These are phyloP conservation scores for Aspergillus sp. DNA, from an alignment of 2,329 filamentous ascomycete species.

Conservation along the genomic window DNA sequence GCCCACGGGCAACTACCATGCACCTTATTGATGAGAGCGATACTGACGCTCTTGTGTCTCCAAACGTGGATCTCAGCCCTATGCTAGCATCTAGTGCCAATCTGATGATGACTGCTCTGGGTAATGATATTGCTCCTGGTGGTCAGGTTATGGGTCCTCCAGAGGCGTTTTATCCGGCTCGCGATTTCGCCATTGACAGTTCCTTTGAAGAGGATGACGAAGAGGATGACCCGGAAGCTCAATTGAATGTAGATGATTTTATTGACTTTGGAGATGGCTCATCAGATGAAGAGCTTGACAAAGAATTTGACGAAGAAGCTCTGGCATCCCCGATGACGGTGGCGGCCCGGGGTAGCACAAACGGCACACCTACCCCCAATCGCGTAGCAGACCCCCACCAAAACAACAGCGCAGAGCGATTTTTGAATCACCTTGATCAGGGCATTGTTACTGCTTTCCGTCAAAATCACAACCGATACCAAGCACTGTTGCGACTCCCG, in stretches of 20 bases:
- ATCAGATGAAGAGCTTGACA: slow-evolving; percentile 61
- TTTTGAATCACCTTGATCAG: slow-evolving; percentile 67
- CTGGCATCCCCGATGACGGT: slow-evolving; percentile 47
- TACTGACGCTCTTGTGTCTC: slow-evolving; percentile 42
- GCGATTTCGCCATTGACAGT: slow-evolving; percentile 56
- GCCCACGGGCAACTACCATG: slow-evolving; percentile 40
- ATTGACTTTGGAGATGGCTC: slow-evolving; percentile 64
- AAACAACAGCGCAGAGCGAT: slow-evolving; percentile 46
- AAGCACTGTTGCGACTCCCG: slow-evolving; percentile 49
- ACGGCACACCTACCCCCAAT: slow-evolving; percentile 37
- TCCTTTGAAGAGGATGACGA: slow-evolving; percentile 62
- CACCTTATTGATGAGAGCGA: slow-evolving; percentile 46
- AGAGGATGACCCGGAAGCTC: slow-evolving; percentile 63
- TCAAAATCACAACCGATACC: slow-evolving; percentile 53
- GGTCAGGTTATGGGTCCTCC: slow-evolving; percentile 70
- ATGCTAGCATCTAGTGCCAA: slow-evolving; percentile 69
- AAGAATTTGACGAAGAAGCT: slow-evolving; percentile 47
- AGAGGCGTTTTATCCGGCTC: slow-evolving; percentile 73
- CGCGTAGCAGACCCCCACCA: slow-evolving; percentile 31
- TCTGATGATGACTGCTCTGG: slow-evolving; percentile 75
- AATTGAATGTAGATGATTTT: slow-evolving; percentile 69
- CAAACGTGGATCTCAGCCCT: slow-evolving; percentile 45
- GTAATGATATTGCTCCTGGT: slow-evolving; percentile 48
- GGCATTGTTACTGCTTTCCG: slow-evolving; percentile 78
- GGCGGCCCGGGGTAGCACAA: slow-evolving; percentile 36